Conservation (phyloP, 83 land plant genomes). For the Diphasiastrum complanatum region DNA sequence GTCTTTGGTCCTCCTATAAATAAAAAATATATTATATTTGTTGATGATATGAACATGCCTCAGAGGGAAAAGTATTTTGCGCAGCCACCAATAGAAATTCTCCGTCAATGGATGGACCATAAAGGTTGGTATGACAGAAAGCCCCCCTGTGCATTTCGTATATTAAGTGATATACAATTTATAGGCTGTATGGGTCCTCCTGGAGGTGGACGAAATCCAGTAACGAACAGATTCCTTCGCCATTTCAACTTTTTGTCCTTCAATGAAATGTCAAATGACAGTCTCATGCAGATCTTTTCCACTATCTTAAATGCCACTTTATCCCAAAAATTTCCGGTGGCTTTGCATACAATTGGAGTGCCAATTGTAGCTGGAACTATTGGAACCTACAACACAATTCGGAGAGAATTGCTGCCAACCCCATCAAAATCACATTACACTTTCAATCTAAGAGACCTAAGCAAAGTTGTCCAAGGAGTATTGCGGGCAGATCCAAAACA, state of each 20-base stretch:
- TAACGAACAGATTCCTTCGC: conserved; percentile 31
- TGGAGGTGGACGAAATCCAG: conserved; percentile 40
- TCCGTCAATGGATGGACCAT: conserved; percentile 45
- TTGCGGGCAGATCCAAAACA: conserved; percentile 29
- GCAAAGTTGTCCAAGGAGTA: conserved; percentile 38
- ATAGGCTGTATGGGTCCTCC: conserved; percentile 48
- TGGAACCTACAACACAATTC: conserved; percentile 34
- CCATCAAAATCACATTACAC: conserved; percentile 41
- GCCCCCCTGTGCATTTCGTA: conserved; percentile 43
- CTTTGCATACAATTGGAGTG: conserved; percentile 12
- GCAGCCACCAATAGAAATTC: conserved; percentile 41
- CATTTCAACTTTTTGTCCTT: conserved; percentile 39
- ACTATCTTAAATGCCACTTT: conserved; percentile 34
- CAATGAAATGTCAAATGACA: conserved; percentile 37
- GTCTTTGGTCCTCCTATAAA: conserved; percentile 36
- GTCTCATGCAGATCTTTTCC: conserved; percentile 28
- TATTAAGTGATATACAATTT: conserved; percentile 37
- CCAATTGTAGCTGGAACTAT: conserved; percentile 27
- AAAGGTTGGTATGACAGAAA: conserved; percentile 42
- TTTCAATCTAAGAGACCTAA: conserved; percentile 34
- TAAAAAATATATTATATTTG: conserved; percentile 35
- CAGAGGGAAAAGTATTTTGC: conserved; percentile 45
- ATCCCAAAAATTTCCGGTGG: conserved; percentile 1
- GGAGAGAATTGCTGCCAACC: conserved; percentile 34
- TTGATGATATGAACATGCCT: conserved; percentile 42